A percentile compares a stretch with the other conserved stretches of the same genome.
phyloP scores from a whole-genome alignment of 345 rosid species.

The Populus ilicifolia region DNA sequence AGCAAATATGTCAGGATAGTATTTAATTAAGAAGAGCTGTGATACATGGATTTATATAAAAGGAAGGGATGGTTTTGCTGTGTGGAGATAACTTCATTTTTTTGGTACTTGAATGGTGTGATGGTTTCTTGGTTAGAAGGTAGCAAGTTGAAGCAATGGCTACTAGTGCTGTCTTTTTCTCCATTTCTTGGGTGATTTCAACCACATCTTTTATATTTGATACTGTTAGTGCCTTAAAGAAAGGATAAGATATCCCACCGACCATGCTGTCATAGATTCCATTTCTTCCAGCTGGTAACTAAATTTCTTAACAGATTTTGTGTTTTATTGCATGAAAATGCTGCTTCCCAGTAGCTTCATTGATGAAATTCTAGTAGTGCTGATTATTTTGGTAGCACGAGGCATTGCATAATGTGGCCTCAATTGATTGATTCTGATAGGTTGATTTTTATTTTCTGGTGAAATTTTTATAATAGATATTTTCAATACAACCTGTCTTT shows the following conservation, averaged over 20 bases:
- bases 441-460: slow-evolving; percentile 23
- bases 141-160: background rate
- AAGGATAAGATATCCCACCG: background rate
- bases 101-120: background rate
- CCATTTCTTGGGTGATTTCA: background rate
- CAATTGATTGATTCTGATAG: slow-evolving; percentile 12
- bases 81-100: background rate
- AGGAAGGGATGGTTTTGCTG: background rate
- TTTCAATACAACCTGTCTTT: slow-evolving; percentile 53
- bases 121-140: background rate
- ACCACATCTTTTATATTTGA: background rate
- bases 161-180: background rate
- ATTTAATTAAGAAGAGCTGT: background rate
- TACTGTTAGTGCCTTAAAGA: background rate
- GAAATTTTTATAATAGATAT: slow-evolving; percentile 44
- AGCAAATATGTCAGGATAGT: background rate
- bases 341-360: slow-evolving; percentile 1
- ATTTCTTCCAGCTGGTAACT: background rate
- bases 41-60: background rate
- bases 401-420: slow-evolving; percentile 12
- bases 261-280: background rate
- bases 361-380: background rate
- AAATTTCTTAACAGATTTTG: background rate
- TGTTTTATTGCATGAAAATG: slow-evolving; percentile 1
- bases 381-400: background rate